Evolutionary conservation across 75 land plant species (phyloP).

Genomic region (Pseudotsuga menziesii): DNA sequence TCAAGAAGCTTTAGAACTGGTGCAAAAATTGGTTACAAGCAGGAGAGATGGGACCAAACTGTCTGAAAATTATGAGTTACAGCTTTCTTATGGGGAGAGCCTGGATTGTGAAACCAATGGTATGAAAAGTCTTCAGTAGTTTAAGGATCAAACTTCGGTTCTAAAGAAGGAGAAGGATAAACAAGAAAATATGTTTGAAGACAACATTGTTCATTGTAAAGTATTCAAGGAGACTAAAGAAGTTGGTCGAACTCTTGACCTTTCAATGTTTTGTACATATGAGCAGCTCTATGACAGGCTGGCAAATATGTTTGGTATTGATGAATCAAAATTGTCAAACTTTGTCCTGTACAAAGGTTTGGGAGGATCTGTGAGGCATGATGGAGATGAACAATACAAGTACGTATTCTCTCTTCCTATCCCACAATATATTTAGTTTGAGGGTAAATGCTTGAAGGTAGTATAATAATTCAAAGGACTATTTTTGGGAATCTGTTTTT

Average conservation of each 20-base stretch:
- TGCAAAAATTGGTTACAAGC: slow-evolving; percentile 4
- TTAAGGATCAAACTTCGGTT: slow-evolving; percentile 18
- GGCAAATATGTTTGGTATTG: slow-evolving; percentile 31
- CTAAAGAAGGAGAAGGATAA: neutral
- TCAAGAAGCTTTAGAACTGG: slow-evolving; percentile 23
- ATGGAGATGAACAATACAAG: slow-evolving; percentile 48
- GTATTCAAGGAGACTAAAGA: slow-evolving; percentile 42
- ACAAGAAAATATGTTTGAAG: slow-evolving; percentile 9
- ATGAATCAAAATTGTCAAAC: slow-evolving; percentile 11
- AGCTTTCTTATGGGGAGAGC: neutral
- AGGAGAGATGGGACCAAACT: slow-evolving; percentile 4
- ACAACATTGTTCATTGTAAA: slow-evolving; percentile 33
- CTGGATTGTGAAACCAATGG: slow-evolving; percentile 1
- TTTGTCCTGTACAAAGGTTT: slow-evolving; percentile 29
- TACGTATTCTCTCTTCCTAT: slow-evolving; percentile 6
- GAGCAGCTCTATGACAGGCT: slow-evolving; percentile 42
- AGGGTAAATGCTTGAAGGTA: too few relatives aligned
- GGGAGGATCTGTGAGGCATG: slow-evolving; percentile 24
- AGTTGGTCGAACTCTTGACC: slow-evolving; percentile 48
- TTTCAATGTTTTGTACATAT: slow-evolving; percentile 28
- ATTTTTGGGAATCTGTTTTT: too few relatives aligned
- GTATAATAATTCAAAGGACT: too few relatives aligned
- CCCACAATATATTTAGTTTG: too few relatives aligned
- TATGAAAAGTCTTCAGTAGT: slow-evolving; percentile 17
- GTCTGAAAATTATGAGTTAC: neutral